Percentiles rank a stretch among this genome's conserved stretches.
Evolutionary conservation across 257 asterid species (phyloP).

Genomic region (Knoxia roxburghii): DNA sequence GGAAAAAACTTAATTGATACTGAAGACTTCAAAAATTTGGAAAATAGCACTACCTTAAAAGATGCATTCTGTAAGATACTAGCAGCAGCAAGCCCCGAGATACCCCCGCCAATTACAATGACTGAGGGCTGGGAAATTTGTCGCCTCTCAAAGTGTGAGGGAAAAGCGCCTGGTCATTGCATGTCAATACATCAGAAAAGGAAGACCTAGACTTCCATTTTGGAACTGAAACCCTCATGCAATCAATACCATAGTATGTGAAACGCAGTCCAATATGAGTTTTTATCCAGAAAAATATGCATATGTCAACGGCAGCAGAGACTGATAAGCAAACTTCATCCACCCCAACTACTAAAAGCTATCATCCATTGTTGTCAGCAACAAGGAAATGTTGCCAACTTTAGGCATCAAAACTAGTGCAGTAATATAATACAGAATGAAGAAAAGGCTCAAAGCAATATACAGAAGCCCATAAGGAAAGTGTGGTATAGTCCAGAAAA

Average conservation of each 20-base stretch:
- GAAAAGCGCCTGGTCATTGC: slow-evolving; percentile 37
- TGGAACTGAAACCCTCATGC: no score
- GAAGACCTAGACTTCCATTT: no score
- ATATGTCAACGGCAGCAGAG: not conserved
- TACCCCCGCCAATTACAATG: slow-evolving; percentile 93
- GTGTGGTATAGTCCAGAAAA: not conserved
- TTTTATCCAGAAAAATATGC: not conserved
- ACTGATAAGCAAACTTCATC: not conserved
- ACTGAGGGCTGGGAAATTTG: slow-evolving; percentile 59
- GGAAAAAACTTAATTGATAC: not conserved
- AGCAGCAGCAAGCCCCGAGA: slow-evolving; percentile 96
- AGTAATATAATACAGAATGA: not conserved
- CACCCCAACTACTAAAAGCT: no score
- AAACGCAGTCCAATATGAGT: not conserved
- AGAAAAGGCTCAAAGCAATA: not conserved
- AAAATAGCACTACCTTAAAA: slow-evolving; percentile 51
- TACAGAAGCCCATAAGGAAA: no score
- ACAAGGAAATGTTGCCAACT: not conserved
- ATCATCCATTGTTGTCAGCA: not conserved
- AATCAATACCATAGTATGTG: no score
- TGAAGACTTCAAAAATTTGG: not conserved
- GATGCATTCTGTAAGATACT: slow-evolving; percentile 78
- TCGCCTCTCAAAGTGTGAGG: slow-evolving; percentile 46
- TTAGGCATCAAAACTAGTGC: not conserved
- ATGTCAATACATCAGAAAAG: not conserved